Conservation (phyloP, 2,329 filamentous ascomycete species). For the Arachnopeziza araneosa region DNA sequence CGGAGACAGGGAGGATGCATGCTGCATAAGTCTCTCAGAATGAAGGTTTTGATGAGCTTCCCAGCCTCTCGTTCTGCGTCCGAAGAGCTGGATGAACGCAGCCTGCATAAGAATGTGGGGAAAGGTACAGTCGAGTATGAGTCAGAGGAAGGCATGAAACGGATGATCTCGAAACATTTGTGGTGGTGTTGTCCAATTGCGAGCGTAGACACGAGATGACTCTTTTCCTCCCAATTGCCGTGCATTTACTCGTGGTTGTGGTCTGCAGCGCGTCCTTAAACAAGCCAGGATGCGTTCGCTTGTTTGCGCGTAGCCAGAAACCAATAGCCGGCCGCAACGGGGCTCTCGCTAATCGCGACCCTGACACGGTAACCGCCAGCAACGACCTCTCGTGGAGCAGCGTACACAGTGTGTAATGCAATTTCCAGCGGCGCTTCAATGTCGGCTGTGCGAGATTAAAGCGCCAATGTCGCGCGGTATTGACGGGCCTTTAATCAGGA, state of each 20-base stretch:
- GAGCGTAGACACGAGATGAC: constrained; percentile 12
- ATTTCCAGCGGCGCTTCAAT: constrained; percentile 17
- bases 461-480: constrained; percentile 20
- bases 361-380: constrained; percentile 22
- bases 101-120: constrained; percentile 18
- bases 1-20: neutral
- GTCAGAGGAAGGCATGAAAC: constrained; percentile 26
- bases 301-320: constrained; percentile 17
- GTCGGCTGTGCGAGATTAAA: constrained; percentile 24
- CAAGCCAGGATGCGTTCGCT: constrained; percentile 11
- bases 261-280: constrained; percentile 24
- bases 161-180: constrained; percentile 23
- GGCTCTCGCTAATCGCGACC: constrained; percentile 23
- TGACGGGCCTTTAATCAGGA: neutral
- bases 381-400: neutral
- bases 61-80: constrained; percentile 6
- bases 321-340: constrained; percentile 18
- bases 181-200: constrained; percentile 7
- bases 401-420: neutral
- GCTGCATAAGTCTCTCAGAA: neutral
- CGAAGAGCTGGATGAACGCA: constrained; percentile 16
- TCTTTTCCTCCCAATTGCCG: constrained; percentile 12
- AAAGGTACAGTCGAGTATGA: constrained; percentile 21
- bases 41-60: constrained; percentile 9
- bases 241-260: constrained; percentile 7